phyloP scores from a whole-genome alignment of 306 rosid genomes.

The Vicia faba region DNA sequence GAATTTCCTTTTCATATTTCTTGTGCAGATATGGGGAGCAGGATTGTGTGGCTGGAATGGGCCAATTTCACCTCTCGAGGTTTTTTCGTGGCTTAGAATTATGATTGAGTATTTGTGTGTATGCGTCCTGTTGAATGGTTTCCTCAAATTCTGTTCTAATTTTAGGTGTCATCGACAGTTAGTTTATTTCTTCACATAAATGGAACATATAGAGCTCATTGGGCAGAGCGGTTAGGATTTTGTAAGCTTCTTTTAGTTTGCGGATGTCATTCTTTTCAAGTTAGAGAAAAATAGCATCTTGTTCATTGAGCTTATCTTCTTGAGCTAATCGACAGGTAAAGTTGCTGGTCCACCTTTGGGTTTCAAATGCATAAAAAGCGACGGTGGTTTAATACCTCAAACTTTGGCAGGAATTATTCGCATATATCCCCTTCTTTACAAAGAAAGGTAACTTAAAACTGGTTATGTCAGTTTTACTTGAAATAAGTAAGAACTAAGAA shows the following conservation, averaged over 20 bases:
- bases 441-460: slow-evolving; percentile 64
- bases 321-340: slow-evolving; percentile 55
- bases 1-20: slow-evolving; percentile 37
- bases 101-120: slow-evolving; percentile 30
- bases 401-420: slow-evolving; percentile 82
- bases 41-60: slow-evolving; percentile 75
- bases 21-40: slow-evolving; percentile 84
- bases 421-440: slow-evolving; percentile 82
- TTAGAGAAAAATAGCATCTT: slow-evolving; percentile 24
- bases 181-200: slow-evolving; percentile 73
- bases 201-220: slow-evolving; percentile 89
- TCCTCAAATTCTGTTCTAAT: slow-evolving; percentile 44
- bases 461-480: slow-evolving; percentile 26
- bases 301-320: slow-evolving; percentile 35
- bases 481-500: too few species aligned
- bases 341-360: slow-evolving; percentile 76
- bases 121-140: slow-evolving; percentile 17
- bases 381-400: slow-evolving; percentile 80
- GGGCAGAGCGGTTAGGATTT: slow-evolving; percentile 85
- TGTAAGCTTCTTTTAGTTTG: slow-evolving; percentile 54
- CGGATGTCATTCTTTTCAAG: slow-evolving; percentile 31
- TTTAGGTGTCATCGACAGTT: slow-evolving; percentile 65
- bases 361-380: slow-evolving; percentile 73
- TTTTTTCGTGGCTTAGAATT: slow-evolving; percentile 41
- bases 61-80: slow-evolving; percentile 88